Conservation (phyloP, 257 asterid species). For the Parsonsia alboflavescens region DNA sequence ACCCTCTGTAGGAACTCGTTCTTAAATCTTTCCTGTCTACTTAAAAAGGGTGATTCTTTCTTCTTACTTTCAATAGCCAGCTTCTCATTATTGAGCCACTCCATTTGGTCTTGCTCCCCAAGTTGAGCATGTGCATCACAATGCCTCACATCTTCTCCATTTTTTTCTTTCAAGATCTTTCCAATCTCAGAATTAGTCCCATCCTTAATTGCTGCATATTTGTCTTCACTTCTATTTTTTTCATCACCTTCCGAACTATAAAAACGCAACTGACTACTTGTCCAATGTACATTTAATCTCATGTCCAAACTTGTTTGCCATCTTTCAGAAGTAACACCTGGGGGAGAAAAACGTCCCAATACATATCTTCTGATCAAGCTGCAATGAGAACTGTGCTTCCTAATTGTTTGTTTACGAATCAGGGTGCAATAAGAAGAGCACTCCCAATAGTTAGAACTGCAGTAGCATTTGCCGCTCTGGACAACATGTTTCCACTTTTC, state of each 20-base stretch:
- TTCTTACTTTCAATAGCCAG: conserved; percentile 72
- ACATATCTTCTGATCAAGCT: conserved; percentile 39
- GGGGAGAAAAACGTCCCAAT: conserved; percentile 33
- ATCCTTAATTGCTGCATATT: conserved; percentile 38
- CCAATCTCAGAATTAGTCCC: conserved; percentile 42
- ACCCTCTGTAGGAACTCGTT: conserved; percentile 76
- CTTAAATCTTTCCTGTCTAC: conserved; percentile 65
- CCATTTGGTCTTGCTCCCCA: conserved; percentile 88
- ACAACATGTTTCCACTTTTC: conserved; percentile 47
- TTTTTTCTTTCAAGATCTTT: conserved; percentile 36
- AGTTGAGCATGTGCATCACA: conserved; percentile 80
- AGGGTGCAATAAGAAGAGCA: conserved; percentile 38
- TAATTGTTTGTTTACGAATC: conserved; percentile 29
- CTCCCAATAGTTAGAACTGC: conserved; percentile 33
- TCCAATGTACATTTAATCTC: conserved; percentile 40
- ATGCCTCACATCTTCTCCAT: conserved; percentile 24
- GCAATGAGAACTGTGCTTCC: conserved; percentile 26
- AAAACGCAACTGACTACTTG: conserved; percentile 38
- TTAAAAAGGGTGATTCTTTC: conserved; percentile 81
- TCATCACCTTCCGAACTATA: conserved; percentile 96
- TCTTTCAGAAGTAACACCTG: conserved; percentile 34
- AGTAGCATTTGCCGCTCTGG: conserved; percentile 38
- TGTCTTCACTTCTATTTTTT: conserved; percentile 75
- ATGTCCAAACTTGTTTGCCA: conserved; percentile 30
- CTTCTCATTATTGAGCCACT: conserved; percentile 83